Evolutionary conservation across 2,329 filamentous ascomycete species (phyloP).

Genomic region (Ophiocordyceps camponoti-saundersi): DNA sequence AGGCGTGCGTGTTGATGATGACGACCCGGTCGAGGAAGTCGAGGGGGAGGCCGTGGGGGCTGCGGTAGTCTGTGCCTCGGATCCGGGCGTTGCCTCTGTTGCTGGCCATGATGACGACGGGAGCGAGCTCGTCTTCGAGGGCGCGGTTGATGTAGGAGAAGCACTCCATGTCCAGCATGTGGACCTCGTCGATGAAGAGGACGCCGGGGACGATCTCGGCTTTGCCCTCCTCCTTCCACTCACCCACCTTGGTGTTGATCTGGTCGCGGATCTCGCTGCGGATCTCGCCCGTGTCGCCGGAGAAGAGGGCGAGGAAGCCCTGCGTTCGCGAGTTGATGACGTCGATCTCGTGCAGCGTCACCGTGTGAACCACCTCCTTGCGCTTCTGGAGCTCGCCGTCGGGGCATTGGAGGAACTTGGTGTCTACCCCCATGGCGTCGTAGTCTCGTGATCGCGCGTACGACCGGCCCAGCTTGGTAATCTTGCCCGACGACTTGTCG

Average conservation of each 20-base stretch:
- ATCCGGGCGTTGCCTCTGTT: constrained; percentile 88
- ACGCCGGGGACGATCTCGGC: constrained; percentile 95
- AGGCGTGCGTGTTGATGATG: constrained; percentile 86
- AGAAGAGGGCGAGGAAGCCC: constrained; percentile 92
- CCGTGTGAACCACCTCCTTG: constrained; percentile 92
- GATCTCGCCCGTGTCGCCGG: constrained; percentile 95
- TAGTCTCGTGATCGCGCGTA: constrained; percentile 94
- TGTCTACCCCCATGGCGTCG: constrained; percentile 97
- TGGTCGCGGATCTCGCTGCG: constrained; percentile 93
- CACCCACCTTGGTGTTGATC: constrained; percentile 96
- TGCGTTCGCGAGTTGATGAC: constrained; percentile 99
- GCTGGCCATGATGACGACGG: constrained; percentile 98
- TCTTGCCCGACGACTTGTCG: constrained; percentile 95
- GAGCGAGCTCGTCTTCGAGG: constrained; percentile 83
- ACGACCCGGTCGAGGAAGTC: constrained; percentile 94
- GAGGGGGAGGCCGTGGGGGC: constrained; percentile 82
- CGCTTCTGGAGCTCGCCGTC: constrained; percentile 95
- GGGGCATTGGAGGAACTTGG: constrained; percentile 93
- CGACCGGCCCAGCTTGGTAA: constrained; percentile 88
- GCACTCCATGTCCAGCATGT: constrained; percentile 99
- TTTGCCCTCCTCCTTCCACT: constrained; percentile 99
- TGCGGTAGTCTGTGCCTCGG: constrained; percentile 81
- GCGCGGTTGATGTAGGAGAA: constrained; percentile 98
- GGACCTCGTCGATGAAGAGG: constrained; percentile 95
- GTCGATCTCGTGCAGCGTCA: constrained; percentile 94